Conservation (phyloP, 2,329 filamentous ascomycete species). For the Penicillium sp. region DNA sequence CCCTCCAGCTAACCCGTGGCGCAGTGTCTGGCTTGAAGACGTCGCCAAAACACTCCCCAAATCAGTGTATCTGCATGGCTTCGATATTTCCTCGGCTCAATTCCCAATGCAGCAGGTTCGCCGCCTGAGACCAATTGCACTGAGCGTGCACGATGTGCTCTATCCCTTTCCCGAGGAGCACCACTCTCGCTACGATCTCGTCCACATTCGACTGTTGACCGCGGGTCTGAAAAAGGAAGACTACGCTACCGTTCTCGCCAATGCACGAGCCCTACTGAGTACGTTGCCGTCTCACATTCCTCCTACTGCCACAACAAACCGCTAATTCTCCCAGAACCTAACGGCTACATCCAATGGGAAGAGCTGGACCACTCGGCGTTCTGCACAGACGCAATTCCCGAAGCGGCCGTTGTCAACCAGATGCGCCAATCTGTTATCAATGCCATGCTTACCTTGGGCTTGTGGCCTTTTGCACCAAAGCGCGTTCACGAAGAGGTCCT, state of each 20-base stretch:
- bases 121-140: conserved; percentile 1
- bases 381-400: conserved; percentile 14
- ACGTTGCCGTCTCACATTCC: neutral
- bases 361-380: conserved; percentile 24
- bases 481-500: conserved; percentile 15
- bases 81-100: conserved; percentile 35
- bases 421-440: conserved; percentile 11
- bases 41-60: conserved; percentile 8
- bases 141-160: conserved; percentile 27
- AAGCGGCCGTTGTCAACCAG: conserved; percentile 5
- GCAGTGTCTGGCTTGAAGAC: conserved; percentile 30
- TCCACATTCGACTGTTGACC: conserved; percentile 31
- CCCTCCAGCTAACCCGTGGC: neutral
- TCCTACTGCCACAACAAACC: neutral
- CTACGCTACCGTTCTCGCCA: conserved; percentile 23
- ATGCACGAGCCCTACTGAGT: conserved; percentile 33
- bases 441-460: conserved; percentile 14
- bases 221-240: conserved; percentile 28
- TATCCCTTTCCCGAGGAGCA: conserved; percentile 30
- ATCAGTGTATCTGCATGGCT: conserved; percentile 26
- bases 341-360: conserved; percentile 33
- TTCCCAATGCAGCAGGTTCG: conserved; percentile 23
- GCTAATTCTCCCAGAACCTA: conserved; percentile 19
- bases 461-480: conserved; percentile 14
- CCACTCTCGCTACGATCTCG: conserved; percentile 32